phyloP scores from a whole-genome alignment of 495 filamentous ascomycete species.

The Aspergillus diversus region DNA sequence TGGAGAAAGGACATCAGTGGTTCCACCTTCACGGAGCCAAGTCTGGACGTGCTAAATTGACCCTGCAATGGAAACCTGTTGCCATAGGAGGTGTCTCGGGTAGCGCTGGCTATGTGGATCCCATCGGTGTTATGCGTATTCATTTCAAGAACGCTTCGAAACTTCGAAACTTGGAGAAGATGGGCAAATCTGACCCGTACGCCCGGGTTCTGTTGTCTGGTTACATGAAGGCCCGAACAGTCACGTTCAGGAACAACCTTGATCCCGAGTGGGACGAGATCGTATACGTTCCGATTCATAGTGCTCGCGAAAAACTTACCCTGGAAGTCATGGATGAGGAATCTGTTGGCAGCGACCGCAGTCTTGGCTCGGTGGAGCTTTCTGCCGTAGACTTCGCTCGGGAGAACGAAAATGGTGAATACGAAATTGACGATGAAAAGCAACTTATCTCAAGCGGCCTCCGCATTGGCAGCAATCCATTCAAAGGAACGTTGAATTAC shows the following conservation, averaged over 20 bases:
- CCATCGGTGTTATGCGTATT: conserved; percentile 91
- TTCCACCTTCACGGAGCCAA: conserved; percentile 84
- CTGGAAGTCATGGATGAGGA: conserved; percentile 98
- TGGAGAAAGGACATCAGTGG: conserved; percentile 94
- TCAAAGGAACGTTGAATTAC: conserved; percentile 83
- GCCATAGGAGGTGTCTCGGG: conserved; percentile 75
- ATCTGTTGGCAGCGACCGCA: conserved; percentile 82
- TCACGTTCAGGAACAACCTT: conserved; percentile 94
- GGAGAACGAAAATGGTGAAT: conserved; percentile 79
- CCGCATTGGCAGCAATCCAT: conserved; percentile 63
- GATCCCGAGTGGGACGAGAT: conserved; percentile 97
- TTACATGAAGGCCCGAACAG: conserved; percentile 84
- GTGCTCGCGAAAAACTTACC: conserved; percentile 76
- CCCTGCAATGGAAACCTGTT: conserved; percentile 92
- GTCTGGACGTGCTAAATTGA: conserved; percentile 85
- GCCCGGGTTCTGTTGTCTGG: conserved; percentile 86
- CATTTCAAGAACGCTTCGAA: conserved; percentile 84
- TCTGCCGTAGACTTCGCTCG: conserved; percentile 75
- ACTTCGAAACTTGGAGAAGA: conserved; percentile 88
- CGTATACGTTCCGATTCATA: conserved; percentile 91
- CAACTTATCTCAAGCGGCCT: conserved; percentile 61
- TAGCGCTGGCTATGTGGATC: conserved; percentile 87
- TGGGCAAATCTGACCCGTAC: conserved; percentile 98
- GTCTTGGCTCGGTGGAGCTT: conserved; percentile 78
- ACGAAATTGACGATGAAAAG: conserved; percentile 78